phyloP scores from a whole-genome alignment of 306 rosid genomes.

The Gillenia trifoliata region DNA sequence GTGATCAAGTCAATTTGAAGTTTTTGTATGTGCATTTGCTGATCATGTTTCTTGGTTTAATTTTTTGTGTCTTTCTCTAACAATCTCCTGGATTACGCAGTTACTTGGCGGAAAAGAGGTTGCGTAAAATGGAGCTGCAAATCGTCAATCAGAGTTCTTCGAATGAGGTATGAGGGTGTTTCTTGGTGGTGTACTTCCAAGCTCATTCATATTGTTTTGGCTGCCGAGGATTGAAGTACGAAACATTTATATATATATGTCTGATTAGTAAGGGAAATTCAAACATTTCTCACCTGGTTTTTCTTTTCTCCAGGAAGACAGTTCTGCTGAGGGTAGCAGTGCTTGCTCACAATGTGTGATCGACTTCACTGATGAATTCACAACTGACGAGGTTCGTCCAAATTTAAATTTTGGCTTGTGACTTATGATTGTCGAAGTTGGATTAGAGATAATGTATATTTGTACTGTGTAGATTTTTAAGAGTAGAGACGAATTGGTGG shows the following conservation, averaged over 20 bases:
- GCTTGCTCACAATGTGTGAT: neutral
- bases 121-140: neutral
- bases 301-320: neutral
- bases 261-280: neutral
- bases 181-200: neutral
- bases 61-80: neutral
- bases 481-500: slow-evolving; percentile 3
- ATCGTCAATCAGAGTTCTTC: neutral
- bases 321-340: neutral
- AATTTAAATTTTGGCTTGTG: neutral
- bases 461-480: neutral
- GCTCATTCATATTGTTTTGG: neutral
- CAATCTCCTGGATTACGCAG: neutral
- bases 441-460: neutral
- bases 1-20: neutral
- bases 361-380: neutral
- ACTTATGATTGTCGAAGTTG: neutral
- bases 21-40: neutral
- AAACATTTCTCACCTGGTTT: neutral
- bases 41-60: neutral
- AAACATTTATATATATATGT: no score
- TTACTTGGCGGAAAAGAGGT: neutral
- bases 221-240: no score
- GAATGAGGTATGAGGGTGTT: neutral
- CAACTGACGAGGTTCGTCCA: neutral